Evolutionary conservation across 2,329 filamentous ascomycete genomes (phyloP).

Genomic region (Fusarium sp.): DNA sequence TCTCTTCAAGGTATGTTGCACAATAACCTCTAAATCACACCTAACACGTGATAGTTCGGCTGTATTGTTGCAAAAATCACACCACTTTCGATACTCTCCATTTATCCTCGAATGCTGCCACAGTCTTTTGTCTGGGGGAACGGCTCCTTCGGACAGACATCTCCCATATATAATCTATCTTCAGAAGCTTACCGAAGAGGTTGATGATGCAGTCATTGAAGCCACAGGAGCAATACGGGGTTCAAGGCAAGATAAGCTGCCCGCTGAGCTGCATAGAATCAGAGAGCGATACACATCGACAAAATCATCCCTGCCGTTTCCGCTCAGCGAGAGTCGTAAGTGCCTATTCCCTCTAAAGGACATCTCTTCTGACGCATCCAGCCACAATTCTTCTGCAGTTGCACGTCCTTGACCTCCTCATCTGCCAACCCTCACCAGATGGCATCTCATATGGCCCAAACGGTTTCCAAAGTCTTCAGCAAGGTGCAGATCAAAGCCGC

Average conservation of each 20-base stretch:
- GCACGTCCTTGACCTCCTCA: conserved; percentile 43
- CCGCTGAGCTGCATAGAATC: conserved; percentile 33
- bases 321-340: conserved; percentile 46
- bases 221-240: not conserved
- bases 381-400: conserved; percentile 43
- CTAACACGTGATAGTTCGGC: conserved; percentile 15
- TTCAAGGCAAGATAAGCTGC: not conserved
- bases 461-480: conserved; percentile 36
- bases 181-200: conserved; percentile 45
- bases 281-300: conserved; percentile 29
- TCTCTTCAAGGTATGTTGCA: conserved; percentile 43
- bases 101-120: conserved; percentile 44
- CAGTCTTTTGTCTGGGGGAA: conserved; percentile 14
- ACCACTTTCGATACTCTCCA: conserved; percentile 39
- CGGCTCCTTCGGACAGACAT: conserved; percentile 40
- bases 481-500: conserved; percentile 15
- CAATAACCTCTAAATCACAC: accelerated
- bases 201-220: conserved; percentile 41
- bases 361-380: not conserved
- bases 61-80: conserved; percentile 46
- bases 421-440: conserved; percentile 44
- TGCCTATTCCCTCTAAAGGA: accelerated
- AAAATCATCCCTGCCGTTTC: conserved; percentile 41
- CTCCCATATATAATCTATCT: conserved; percentile 44
- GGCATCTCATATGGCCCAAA: conserved; percentile 40